Percentiles rank a stretch among this genome's conserved stretches.
Evolutionary conservation across 352 stramenopile genomes (phyloP).

Genomic region (Phytophthora fragariae): DNA sequence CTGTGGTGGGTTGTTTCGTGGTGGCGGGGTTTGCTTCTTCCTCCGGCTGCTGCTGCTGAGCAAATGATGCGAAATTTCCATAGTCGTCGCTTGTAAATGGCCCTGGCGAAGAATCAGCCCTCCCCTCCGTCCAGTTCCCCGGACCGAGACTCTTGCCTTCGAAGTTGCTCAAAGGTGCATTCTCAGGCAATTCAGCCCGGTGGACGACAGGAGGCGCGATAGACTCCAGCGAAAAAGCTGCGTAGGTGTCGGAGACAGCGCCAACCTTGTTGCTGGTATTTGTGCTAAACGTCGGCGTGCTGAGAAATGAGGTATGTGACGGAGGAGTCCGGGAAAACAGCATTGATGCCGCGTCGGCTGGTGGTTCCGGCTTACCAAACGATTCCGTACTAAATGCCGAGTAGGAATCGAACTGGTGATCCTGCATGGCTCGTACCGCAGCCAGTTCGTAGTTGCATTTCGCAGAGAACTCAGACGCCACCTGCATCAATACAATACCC

Average conservation of each 20-base stretch:
- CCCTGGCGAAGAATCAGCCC: neutral
- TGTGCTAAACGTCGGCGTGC: neutral
- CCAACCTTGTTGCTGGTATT: constrained; percentile 2
- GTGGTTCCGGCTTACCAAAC: constrained; percentile 34
- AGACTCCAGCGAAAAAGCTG: constrained; percentile 53
- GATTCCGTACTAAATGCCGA: constrained; percentile 75
- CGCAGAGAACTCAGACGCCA: constrained; percentile 59
- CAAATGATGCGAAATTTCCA: constrained; percentile 52
- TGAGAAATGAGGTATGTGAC: constrained; percentile 17
- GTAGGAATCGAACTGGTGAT: constrained; percentile 67
- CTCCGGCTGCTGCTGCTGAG: constrained; percentile 24
- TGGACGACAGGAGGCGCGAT: constrained; percentile 37
- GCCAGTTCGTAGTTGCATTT: constrained; percentile 69
- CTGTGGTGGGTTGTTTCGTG: neutral
- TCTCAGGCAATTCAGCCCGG: constrained; percentile 11
- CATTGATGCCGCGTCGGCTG: constrained; percentile 36
- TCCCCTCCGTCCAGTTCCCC: neutral
- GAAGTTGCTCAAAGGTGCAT: neutral
- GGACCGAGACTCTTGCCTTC: constrained; percentile 4
- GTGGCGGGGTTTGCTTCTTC: constrained; percentile 17
- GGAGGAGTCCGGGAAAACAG: constrained; percentile 59
- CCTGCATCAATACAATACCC: constrained; percentile 29
- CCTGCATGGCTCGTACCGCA: constrained; percentile 45
- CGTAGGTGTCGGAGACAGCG: constrained; percentile 47
- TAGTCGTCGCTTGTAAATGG: constrained; percentile 45